These are phyloP conservation scores for Paraglomus brasilianum DNA, from an alignment of 192 early-diverging fungal genomes.

Conservation along the genomic window DNA sequence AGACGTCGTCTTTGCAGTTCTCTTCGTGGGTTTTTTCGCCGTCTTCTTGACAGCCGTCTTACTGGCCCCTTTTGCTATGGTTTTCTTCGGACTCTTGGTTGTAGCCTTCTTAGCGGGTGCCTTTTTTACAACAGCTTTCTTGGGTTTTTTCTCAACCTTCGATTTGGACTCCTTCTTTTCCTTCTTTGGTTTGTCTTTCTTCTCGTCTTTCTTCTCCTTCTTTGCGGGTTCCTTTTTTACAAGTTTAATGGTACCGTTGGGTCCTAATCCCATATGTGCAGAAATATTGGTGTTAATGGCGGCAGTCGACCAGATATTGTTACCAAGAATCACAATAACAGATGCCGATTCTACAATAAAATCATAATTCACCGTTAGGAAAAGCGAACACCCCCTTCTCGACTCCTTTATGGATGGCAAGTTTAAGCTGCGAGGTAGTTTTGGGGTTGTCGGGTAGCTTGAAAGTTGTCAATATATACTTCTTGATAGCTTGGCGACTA, in stretches of 20 bases:
- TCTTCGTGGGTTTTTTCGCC: too few relatives aligned
- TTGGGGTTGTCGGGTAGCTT: constrained; percentile 23
- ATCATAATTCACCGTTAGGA: neutral
- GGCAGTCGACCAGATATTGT: neutral
- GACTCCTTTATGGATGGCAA: constrained; percentile 21
- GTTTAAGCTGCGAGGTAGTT: constrained; percentile 4
- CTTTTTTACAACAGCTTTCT: neutral
- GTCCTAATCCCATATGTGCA: neutral
- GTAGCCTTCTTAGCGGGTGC: neutral
- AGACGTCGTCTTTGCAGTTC: neutral
- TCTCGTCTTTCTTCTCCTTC: constrained; percentile 25
- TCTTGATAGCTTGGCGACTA: constrained; percentile 32
- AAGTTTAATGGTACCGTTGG: constrained; percentile 27
- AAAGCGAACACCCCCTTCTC: constrained; percentile 18
- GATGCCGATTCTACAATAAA: neutral
- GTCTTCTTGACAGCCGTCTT: constrained; percentile 1
- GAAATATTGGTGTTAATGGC: too few relatives aligned
- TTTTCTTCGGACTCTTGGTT: neutral
- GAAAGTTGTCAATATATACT: constrained; percentile 16
- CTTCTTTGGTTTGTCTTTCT: constrained; percentile 25
- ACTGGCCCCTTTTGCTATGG: neutral
- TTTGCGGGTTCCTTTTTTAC: constrained; percentile 23
- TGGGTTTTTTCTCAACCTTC: constrained; percentile 18
- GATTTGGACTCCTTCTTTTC: constrained; percentile 23
- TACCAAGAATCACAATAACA: neutral